Evolutionary conservation across 495 filamentous ascomycete genomes (phyloP).

Genomic region (Penicillium nucicola): DNA sequence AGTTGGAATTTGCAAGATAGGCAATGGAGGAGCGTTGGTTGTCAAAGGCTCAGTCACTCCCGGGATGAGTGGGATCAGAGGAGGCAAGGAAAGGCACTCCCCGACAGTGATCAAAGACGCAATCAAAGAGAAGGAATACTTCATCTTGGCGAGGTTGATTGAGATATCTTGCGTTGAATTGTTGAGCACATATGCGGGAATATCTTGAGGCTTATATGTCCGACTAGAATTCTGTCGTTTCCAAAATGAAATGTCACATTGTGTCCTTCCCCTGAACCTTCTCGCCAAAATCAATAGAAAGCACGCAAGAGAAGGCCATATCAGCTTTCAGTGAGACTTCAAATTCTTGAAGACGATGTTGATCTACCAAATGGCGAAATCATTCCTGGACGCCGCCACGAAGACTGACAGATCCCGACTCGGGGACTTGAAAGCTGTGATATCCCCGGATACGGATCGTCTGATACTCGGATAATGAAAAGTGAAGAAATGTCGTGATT

Average conservation of each 20-base stretch:
- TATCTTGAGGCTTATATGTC: constrained; percentile 21
- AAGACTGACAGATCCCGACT: background rate
- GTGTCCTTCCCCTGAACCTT: background rate
- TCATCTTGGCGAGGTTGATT: constrained; percentile 17
- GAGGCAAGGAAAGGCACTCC: constrained; percentile 40
- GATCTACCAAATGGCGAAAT: constrained; percentile 16
- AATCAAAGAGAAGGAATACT: constrained; percentile 17
- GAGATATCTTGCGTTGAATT: constrained; percentile 1
- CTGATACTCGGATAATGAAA: too few species aligned
- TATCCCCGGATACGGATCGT: background rate
- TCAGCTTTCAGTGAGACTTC: background rate
- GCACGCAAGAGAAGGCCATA: constrained; percentile 13
- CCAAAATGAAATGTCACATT: background rate
- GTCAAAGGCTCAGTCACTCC: constrained; percentile 55
- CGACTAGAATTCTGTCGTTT: background rate
- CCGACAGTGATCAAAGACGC: constrained; percentile 17
- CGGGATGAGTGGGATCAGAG: constrained; percentile 56
- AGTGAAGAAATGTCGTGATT: constrained; percentile 15
- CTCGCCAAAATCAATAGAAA: constrained; percentile 1
- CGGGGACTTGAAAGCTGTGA: too few species aligned
- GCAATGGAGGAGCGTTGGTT: constrained; percentile 48
- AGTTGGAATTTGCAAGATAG: constrained; percentile 57
- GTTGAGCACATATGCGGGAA: constrained; percentile 30
- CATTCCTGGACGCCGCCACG: background rate
- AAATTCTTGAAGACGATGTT: constrained; percentile 10